Percentiles rank a stretch among this genome's conserved stretches.
Evolutionary conservation across 345 rosid genomes (phyloP).

Genomic region (Euclidium syriacum): DNA sequence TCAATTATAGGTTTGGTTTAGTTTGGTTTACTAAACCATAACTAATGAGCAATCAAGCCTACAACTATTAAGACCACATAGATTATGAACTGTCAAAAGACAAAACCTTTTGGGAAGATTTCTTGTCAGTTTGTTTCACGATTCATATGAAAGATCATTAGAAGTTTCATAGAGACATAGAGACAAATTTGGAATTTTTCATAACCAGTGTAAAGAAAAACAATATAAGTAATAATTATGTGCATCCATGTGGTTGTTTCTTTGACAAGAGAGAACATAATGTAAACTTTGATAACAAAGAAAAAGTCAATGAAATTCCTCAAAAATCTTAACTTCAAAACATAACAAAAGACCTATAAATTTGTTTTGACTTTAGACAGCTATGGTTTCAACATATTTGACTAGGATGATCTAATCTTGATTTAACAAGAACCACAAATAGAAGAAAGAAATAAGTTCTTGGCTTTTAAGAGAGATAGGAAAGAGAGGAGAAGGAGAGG

Average conservation of each 20-base stretch:
- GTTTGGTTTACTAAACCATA: slow-evolving; percentile 15
- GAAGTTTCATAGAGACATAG: slow-evolving; percentile 26
- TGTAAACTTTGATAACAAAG: neutral
- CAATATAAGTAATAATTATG: neutral
- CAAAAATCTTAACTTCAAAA: neutral
- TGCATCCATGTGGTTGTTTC: neutral
- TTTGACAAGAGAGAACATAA: neutral
- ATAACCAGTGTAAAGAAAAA: neutral
- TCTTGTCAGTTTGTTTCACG: slow-evolving; percentile 26
- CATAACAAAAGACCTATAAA: neutral
- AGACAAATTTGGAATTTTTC: neutral
- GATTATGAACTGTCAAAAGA: slow-evolving; percentile 30
- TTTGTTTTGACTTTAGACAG: slow-evolving; percentile 19
- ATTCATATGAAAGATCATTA: slow-evolving; percentile 17
- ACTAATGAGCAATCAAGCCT: slow-evolving; percentile 1
- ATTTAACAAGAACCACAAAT: slow-evolving; percentile 19
- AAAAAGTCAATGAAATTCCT: neutral
- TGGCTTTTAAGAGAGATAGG: neutral
- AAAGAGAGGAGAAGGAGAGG: neutral
- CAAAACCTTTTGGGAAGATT: slow-evolving; percentile 16
- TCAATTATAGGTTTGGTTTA: neutral
- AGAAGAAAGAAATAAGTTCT: slow-evolving; percentile 15
- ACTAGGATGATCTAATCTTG: slow-evolving; percentile 27
- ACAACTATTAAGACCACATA: slow-evolving; percentile 15
- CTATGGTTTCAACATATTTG: slow-evolving; percentile 7